Conservation (phyloP, 2,329 filamentous ascomycete species). For the Elsinoe arachidis region DNA sequence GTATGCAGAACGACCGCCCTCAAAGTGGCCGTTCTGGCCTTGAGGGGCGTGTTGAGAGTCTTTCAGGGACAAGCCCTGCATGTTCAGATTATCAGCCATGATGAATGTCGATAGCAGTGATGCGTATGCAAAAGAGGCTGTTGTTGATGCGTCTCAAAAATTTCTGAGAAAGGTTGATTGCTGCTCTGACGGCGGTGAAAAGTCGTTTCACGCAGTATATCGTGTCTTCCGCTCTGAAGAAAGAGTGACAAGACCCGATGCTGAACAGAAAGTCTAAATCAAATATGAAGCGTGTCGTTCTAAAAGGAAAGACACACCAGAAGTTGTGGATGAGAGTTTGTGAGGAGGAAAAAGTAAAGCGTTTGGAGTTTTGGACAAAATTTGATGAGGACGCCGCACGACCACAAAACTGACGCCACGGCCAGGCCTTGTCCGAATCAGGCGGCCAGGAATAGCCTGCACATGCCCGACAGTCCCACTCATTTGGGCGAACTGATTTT, state of each 20-base stretch:
- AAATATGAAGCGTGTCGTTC: conserved; percentile 12
- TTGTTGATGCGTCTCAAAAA: conserved; percentile 4
- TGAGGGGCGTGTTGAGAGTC: conserved; percentile 52
- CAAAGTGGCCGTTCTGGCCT: conserved; percentile 34
- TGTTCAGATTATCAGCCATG: conserved; percentile 80
- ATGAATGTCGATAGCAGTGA: conserved; percentile 14
- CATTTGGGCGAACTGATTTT: background rate
- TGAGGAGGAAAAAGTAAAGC: background rate
- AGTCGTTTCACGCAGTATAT: background rate
- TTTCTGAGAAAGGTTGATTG: background rate
- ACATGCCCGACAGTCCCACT: background rate
- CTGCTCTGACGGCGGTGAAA: conserved; percentile 7
- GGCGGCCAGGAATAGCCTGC: background rate
- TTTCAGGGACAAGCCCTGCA: conserved; percentile 63
- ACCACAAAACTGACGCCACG: background rate
- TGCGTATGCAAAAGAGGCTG: background rate
- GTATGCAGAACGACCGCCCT: conserved; percentile 57
- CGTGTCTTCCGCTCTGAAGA: conserved; percentile 10
- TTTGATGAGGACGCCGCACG: conserved; percentile 1
- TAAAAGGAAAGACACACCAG: conserved; percentile 13
- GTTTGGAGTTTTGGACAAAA: background rate
- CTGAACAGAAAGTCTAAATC: conserved; percentile 8
- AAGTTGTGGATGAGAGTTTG: background rate
- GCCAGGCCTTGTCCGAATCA: conserved; percentile 4
- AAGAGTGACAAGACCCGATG: conserved; percentile 12